phyloP scores from a whole-genome alignment of 2,329 filamentous ascomycete genomes.

The Pseudogymnoascus sp. region DNA sequence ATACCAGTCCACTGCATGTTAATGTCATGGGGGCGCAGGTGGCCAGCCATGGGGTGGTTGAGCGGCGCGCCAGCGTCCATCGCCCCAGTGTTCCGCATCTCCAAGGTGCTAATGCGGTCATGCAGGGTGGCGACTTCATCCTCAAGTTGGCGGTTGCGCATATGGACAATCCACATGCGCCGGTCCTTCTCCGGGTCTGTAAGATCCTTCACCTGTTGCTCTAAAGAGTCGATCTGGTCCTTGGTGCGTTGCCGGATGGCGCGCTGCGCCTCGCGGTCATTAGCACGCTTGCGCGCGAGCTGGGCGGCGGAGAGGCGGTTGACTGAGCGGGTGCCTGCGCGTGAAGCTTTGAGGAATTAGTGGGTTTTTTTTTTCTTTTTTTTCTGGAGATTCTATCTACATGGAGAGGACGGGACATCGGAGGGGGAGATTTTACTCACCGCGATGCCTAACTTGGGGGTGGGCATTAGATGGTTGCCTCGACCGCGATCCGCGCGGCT shows the following conservation, averaged over 20 bases:
- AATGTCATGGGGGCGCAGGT: neutral
- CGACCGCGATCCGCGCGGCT: neutral
- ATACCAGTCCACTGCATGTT: neutral
- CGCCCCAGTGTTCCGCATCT: neutral
- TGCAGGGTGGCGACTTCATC: neutral
- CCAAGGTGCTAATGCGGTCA: neutral
- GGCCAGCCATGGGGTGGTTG: neutral
- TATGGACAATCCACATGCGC: neutral
- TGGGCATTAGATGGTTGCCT: neutral
- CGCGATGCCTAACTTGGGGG: neutral
- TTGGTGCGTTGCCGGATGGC: slow-evolving; percentile 82
- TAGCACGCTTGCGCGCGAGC: slow-evolving; percentile 80
- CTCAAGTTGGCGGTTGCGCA: neutral
- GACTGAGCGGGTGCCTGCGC: slow-evolving; percentile 61
- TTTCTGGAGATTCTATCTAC: neutral
- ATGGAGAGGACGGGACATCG: neutral
- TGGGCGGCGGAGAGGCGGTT: slow-evolving; percentile 83
- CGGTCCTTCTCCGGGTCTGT: slow-evolving; percentile 25
- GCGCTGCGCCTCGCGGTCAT: slow-evolving; percentile 83
- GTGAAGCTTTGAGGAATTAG: slow-evolving; percentile 17
- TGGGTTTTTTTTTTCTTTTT: neutral
- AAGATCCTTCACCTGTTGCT: slow-evolving; percentile 67
- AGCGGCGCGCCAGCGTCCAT: neutral
- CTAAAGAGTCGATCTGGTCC: slow-evolving; percentile 71
- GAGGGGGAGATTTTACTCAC: neutral